These are phyloP conservation scores for Paxillus rubicundulus DNA, from an alignment of 768 basidiomycete species.

Conservation along the genomic window DNA sequence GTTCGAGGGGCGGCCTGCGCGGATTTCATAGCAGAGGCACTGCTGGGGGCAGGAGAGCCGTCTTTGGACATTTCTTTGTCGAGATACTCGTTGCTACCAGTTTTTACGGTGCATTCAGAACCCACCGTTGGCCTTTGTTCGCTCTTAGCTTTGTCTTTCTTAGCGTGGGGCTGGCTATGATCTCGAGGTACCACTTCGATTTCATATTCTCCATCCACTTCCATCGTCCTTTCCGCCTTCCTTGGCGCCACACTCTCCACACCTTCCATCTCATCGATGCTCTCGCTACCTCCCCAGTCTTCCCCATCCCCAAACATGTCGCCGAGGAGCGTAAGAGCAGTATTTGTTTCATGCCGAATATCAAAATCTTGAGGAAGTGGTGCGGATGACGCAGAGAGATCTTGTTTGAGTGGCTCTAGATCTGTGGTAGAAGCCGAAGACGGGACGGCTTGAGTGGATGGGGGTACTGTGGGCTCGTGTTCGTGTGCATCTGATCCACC, in stretches of 20 bases:
- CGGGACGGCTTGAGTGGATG: background rate
- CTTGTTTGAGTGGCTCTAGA: background rate
- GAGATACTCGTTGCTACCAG: too few species aligned
- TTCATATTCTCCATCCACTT: constrained; percentile 25
- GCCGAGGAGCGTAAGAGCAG: constrained; percentile 37
- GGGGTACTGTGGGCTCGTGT: too few species aligned
- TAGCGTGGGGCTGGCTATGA: background rate
- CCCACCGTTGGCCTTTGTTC: constrained; percentile 28
- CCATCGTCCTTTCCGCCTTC: background rate
- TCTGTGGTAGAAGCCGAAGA: too few species aligned
- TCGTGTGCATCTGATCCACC: background rate
- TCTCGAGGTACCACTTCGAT: constrained; percentile 18
- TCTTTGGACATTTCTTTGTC: constrained; percentile 11
- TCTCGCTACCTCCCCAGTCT: constrained; percentile 63
- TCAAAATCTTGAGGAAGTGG: background rate
- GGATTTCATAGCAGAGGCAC: background rate
- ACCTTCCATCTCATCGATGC: constrained; percentile 51
- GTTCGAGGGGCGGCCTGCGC: constrained; percentile 8
- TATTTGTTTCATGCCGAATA: constrained; percentile 14
- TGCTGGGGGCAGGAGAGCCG: background rate
- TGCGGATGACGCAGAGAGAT: background rate
- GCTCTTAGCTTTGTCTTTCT: constrained; percentile 10
- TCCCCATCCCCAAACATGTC: constrained; percentile 52
- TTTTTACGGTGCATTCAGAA: background rate
- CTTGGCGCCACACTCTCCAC: constrained; percentile 20